Evolutionary conservation across 768 basidiomycete genomes (phyloP).

Genomic region (Cystofilobasidium capitatum): DNA sequence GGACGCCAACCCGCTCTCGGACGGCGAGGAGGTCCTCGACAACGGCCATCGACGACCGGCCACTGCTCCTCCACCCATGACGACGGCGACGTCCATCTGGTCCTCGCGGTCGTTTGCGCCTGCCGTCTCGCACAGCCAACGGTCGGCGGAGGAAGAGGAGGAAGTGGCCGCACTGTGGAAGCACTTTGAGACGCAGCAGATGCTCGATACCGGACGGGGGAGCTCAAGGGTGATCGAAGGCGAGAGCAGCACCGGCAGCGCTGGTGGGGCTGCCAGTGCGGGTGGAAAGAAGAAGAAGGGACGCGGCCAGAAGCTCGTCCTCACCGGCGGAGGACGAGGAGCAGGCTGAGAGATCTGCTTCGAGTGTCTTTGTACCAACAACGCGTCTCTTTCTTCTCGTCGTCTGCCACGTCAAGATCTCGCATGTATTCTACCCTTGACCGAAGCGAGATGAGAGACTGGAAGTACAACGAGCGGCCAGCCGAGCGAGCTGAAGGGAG

Average conservation of each 20-base stretch:
- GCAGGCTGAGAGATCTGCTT: background rate
- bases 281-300: constrained; percentile 26
- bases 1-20: background rate
- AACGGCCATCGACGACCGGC: constrained; percentile 1
- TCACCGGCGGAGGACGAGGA: constrained; percentile 23
- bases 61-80: background rate
- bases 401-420: too few species aligned
- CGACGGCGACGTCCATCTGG: constrained; percentile 10
- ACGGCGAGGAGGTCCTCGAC: background rate
- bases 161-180: constrained; percentile 22
- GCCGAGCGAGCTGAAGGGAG: too few species aligned
- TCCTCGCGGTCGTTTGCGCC: constrained; percentile 24
- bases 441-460: too few species aligned
- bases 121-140: constrained; percentile 4
- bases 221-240: background rate
- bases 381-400: too few species aligned
- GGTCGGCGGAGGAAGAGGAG: constrained; percentile 13
- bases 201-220: background rate
- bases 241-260: background rate
- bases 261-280: constrained; percentile 1
- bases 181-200: constrained; percentile 18
- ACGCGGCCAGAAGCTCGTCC: constrained; percentile 19
- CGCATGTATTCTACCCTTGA: too few species aligned
- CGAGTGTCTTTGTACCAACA: background rate
- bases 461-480: too few species aligned